These are phyloP conservation scores for Sordariomycetes sp. DNA, from an alignment of 2,329 filamentous ascomycete species.

Conservation along the genomic window DNA sequence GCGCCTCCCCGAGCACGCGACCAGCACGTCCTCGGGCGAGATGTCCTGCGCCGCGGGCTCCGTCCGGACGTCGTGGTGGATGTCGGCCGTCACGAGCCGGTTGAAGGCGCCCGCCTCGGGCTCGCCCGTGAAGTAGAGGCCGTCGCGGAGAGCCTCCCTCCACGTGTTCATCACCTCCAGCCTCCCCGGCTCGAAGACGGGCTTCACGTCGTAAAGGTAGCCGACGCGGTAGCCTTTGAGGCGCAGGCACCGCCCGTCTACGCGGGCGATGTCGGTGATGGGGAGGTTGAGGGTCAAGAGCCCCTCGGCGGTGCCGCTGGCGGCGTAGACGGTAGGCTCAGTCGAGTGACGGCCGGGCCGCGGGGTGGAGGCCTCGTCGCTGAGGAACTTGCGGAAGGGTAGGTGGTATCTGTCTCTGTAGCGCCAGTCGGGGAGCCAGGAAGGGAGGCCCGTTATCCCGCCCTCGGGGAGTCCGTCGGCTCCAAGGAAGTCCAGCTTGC, in stretches of 20 bases:
- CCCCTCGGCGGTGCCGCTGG: constrained; percentile 7
- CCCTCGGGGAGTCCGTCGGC: constrained; percentile 10
- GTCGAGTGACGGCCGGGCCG: neutral
- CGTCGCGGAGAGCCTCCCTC: constrained; percentile 4
- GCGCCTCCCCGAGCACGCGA: constrained; percentile 8
- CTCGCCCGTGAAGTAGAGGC: constrained; percentile 9
- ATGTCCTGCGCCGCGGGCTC: neutral
- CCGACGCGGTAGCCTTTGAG: constrained; percentile 10
- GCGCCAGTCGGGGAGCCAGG: constrained; percentile 11
- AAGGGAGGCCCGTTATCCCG: constrained; percentile 10
- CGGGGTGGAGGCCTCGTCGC: constrained; percentile 6
- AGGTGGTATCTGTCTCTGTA: constrained; percentile 9
- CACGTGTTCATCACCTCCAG: constrained; percentile 4
- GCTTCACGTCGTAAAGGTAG: constrained; percentile 10
- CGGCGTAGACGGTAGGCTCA: constrained; percentile 5
- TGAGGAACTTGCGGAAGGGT: constrained; percentile 8
- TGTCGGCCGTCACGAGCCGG: constrained; percentile 7
- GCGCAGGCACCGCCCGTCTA: constrained; percentile 6
- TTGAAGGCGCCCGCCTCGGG: constrained; percentile 9
- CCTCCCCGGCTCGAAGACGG: constrained; percentile 6
- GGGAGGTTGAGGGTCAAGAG: constrained; percentile 5
- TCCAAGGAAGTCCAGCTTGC: constrained; percentile 9
- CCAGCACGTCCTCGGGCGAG: constrained; percentile 3
- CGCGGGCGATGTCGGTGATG: constrained; percentile 4
- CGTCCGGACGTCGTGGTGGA: constrained; percentile 6